Evolutionary conservation across 108 stramenopile genomes (phyloP).

Genomic region (Conticribra guillardii): DNA sequence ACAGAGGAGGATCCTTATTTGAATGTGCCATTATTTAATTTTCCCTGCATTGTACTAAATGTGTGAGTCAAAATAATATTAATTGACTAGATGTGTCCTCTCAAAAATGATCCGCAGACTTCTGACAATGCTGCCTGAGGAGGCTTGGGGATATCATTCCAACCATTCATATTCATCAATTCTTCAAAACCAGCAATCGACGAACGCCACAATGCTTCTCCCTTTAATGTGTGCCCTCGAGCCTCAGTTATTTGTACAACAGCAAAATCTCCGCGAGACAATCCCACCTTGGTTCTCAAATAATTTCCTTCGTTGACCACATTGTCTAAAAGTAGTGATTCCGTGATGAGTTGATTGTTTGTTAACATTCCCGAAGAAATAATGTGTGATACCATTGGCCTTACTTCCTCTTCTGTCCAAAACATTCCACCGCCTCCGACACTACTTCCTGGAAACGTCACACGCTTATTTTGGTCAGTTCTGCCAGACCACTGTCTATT

Average conservation of each 20-base stretch:
- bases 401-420: conserved; percentile 44
- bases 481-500: conserved; percentile 62
- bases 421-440: conserved; percentile 22
- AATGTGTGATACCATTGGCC: not conserved
- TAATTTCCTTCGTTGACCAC: not conserved
- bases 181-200: conserved; percentile 46
- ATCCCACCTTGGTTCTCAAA: conserved; percentile 34
- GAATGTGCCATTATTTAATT: no score
- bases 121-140: not conserved
- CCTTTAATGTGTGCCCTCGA: conserved; percentile 82
- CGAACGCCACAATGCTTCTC: conserved; percentile 67
- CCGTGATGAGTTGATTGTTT: not conserved
- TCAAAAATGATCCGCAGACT: not conserved
- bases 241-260: conserved; percentile 78
- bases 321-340: not conserved
- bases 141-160: not conserved
- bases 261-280: conserved; percentile 79
- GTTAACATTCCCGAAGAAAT: not conserved
- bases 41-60: no score
- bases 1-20: no score
- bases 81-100: no score
- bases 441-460: conserved; percentile 58
- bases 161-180: conserved; percentile 18
- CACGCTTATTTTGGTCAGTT: conserved; percentile 86
- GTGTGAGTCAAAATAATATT: no score